These are phyloP conservation scores for Lactifluus pinguis DNA, from an alignment of 768 basidiomycete genomes.

Conservation along the genomic window DNA sequence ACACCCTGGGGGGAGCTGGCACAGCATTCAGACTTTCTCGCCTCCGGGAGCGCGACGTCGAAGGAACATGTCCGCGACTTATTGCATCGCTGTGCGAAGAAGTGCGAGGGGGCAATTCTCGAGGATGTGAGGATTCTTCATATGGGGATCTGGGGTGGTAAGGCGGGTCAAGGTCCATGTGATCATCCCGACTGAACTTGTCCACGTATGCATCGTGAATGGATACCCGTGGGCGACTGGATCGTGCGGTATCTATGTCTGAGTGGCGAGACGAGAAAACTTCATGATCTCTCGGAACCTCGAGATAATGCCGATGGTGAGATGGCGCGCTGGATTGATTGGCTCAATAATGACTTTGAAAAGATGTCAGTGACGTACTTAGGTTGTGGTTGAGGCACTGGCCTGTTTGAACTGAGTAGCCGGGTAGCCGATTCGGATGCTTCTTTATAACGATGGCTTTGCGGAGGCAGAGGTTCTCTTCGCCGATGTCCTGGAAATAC, in stretches of 20 bases:
- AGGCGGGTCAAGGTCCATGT: slow-evolving; percentile 14
- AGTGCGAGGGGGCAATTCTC: background rate
- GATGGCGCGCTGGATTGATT: slow-evolving; percentile 3
- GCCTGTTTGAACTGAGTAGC: slow-evolving; percentile 1
- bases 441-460: slow-evolving; percentile 18
- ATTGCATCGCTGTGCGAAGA: background rate
- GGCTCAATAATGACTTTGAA: background rate
- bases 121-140: slow-evolving; percentile 2
- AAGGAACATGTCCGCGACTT: background rate
- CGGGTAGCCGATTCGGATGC: background rate
- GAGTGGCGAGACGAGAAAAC: background rate
- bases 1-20: background rate
- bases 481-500: slow-evolving; percentile 16
- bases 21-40: background rate
- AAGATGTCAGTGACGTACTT: slow-evolving; percentile 2
- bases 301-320: slow-evolving; percentile 8
- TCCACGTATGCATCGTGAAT: slow-evolving; percentile 4
- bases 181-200: slow-evolving; percentile 12
- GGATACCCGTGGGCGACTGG: background rate
- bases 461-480: slow-evolving; percentile 16
- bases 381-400: background rate
- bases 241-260: background rate
- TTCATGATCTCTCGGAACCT: background rate
- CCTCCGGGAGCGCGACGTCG: background rate
- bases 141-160: slow-evolving; percentile 9